Percentiles rank a stretch among this genome's conserved stretches.
phyloP scores from a whole-genome alignment of 139 green algal species.

The Tetradesmus lagerheimii region DNA sequence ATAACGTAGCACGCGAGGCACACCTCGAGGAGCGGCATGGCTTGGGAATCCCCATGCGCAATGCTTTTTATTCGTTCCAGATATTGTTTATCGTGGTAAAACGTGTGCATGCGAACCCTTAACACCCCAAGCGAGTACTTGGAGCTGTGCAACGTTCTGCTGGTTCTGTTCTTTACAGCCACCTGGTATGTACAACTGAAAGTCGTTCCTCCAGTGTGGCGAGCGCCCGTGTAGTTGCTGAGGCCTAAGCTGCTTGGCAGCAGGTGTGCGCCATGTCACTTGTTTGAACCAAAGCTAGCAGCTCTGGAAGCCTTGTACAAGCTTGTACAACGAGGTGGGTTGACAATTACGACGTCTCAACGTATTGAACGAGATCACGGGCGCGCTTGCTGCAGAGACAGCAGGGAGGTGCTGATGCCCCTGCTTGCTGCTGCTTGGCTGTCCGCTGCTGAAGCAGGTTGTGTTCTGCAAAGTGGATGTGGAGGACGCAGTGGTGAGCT shows the following conservation, averaged over 20 bases:
- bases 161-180: constrained; percentile 19
- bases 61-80: too few species aligned
- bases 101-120: constrained; percentile 11
- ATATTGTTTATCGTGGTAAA: too few species aligned
- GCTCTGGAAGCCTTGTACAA: neutral
- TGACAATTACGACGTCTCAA: neutral
- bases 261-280: constrained; percentile 29
- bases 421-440: neutral
- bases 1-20: neutral
- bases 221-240: too few species aligned
- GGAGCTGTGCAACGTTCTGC: neutral
- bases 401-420: neutral
- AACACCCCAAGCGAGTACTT: constrained; percentile 31
- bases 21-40: too few species aligned
- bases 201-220: neutral
- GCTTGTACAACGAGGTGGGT: neutral
- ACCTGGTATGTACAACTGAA: neutral
- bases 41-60: too few species aligned
- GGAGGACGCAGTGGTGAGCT: constrained; percentile 34
- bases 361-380: neutral
- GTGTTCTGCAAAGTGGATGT: constrained; percentile 20
- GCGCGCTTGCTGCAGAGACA: neutral
- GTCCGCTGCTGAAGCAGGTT: neutral
- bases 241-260: neutral
- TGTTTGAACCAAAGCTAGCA: constrained; percentile 33